Conservation (phyloP, 2,329 filamentous ascomycete species). For the Diaporthe sp. region DNA sequence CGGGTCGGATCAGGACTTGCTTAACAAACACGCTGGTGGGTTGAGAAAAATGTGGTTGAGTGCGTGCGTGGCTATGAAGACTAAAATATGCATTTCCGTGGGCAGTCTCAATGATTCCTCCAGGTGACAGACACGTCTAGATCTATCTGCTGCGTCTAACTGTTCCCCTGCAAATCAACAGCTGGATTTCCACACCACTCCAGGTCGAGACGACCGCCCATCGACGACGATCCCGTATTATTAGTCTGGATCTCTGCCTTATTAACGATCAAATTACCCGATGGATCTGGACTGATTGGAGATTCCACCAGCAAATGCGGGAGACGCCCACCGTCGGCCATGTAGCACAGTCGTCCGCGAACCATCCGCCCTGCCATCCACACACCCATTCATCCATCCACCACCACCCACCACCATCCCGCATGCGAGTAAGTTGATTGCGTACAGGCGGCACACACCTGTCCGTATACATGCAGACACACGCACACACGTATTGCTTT, state of each 20-base stretch:
- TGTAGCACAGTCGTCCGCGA: conserved; percentile 29
- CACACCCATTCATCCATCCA: conserved; percentile 7
- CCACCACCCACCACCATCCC: background rate
- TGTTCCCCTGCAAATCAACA: conserved; percentile 19
- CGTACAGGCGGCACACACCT: background rate
- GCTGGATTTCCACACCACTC: conserved; percentile 5
- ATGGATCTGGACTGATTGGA: conserved; percentile 33
- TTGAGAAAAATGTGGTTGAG: background rate
- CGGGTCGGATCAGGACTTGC: background rate
- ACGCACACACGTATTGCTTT: background rate
- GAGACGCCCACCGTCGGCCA: conserved; percentile 9
- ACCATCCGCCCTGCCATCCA: conserved; percentile 5
- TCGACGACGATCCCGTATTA: conserved; percentile 22
- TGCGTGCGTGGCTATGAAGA: background rate
- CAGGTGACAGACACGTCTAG: background rate
- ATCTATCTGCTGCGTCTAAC: background rate
- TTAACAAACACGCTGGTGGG: background rate
- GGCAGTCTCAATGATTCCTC: background rate
- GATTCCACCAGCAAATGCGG: conserved; percentile 10
- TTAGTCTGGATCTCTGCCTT: conserved; percentile 23
- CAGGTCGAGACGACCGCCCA: background rate
- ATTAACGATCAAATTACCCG: conserved; percentile 25
- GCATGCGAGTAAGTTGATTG: conserved; percentile 17
- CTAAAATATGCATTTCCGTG: background rate
- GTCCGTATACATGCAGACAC: background rate